These are phyloP conservation scores for Madurella fahalii DNA, from an alignment of 2,329 filamentous ascomycete genomes.

Conservation along the genomic window DNA sequence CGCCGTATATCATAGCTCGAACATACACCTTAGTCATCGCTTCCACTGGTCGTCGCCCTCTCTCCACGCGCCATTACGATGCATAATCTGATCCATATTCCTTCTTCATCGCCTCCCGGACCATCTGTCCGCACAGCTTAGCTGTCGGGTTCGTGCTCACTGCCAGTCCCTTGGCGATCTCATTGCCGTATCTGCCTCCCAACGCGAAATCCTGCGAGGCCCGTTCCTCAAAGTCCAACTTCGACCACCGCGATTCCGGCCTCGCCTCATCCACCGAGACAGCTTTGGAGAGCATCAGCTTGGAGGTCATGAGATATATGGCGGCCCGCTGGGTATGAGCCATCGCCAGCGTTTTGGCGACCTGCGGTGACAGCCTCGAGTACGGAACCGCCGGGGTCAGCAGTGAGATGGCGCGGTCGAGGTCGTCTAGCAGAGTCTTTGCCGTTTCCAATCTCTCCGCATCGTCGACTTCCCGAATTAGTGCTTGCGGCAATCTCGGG, in stretches of 20 bases:
- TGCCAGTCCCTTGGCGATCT: slow-evolving; percentile 59
- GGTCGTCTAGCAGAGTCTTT: slow-evolving; percentile 45
- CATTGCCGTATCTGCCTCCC: slow-evolving; percentile 62
- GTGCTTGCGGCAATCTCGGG: slow-evolving; percentile 36
- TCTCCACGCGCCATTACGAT: slow-evolving; percentile 26
- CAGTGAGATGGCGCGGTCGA: slow-evolving; percentile 55
- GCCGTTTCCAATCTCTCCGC: slow-evolving; percentile 39
- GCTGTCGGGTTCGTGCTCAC: slow-evolving; percentile 65
- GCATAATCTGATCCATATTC: slow-evolving; percentile 56
- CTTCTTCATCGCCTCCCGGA: slow-evolving; percentile 65
- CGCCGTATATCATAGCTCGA: slow-evolving; percentile 1
- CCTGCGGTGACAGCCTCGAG: slow-evolving; percentile 57
- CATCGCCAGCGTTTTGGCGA: slow-evolving; percentile 62
- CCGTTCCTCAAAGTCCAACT: slow-evolving; percentile 56
- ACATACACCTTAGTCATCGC: neutral
- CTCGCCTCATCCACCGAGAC: slow-evolving; percentile 39
- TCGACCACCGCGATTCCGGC: slow-evolving; percentile 47
- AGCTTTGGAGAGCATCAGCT: slow-evolving; percentile 37
- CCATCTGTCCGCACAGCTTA: slow-evolving; percentile 66
- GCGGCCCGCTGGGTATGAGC: slow-evolving; percentile 69
- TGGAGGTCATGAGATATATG: slow-evolving; percentile 58
- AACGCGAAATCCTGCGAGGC: slow-evolving; percentile 61
- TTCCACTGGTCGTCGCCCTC: neutral
- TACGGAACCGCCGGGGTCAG: slow-evolving; percentile 50
- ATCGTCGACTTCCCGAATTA: slow-evolving; percentile 37